Evolutionary conservation across 208 protist genomes (phyloP), one percentile per base, ranked within the genome.

Genomic region (Crithidia fasciculata): DNA sequence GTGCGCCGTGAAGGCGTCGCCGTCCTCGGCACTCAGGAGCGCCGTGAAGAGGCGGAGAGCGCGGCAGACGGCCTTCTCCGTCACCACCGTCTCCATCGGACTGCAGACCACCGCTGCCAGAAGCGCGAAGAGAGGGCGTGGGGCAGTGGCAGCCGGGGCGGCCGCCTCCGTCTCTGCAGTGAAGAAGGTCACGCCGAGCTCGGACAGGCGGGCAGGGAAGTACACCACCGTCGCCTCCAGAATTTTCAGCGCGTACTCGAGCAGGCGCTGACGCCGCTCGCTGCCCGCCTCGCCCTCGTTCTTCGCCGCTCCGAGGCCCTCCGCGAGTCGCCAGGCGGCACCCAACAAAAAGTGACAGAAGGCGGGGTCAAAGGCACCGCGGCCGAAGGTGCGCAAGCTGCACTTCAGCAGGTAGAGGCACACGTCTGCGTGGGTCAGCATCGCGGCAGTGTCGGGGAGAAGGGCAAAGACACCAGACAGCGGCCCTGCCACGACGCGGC

Each of bases 241-340:
- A 2, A 87, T 82, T 62, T 96, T 95, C 40, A 92, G 57, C 7
- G 85, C 83, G 76, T 90, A 95, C 76, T 95, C 87, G 37, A 92
- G 49, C 61, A 93, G 65, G 16, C 87, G 85, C 58, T 78, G 69
- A 2, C 80, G 74, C 28, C 47, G 68, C 10, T 75, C 16, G 8
- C 37, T 28, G 28, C 47, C 41, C 67, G 4, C 39, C 54, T 18
- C 18, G 28, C 28, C 28, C 28, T 28, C 28, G 28, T 1, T 1
- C 28, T 28, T 1, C 28, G 28, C 28, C 28, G 28, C 28, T 28
- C 64, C 68, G 3, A 82, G 58, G 4, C 76, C 78, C 9, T 28
- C 67, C 37, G 84, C 76, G 4, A 93, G 69, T n/a, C 71, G 45
- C 88, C 87, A 94, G 10, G 86, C 78, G 36, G 69, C 72, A 2